phyloP scores from a whole-genome alignment of 345 rosid species.

The Populus nigra region DNA sequence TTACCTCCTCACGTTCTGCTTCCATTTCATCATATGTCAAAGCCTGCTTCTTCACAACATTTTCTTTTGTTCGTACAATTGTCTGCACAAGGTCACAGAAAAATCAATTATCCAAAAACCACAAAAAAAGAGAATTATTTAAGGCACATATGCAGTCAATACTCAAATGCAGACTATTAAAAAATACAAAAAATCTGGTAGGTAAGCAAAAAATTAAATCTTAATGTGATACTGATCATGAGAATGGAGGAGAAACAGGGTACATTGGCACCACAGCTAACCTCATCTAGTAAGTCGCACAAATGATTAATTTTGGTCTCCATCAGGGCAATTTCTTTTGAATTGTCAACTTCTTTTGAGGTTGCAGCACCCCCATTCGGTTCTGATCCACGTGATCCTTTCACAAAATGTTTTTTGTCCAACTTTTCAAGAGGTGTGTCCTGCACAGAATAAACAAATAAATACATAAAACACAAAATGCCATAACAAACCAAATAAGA shows the following conservation, averaged over 20 bases:
- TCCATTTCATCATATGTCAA: slow-evolving; percentile 95
- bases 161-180: slow-evolving; percentile 1
- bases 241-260: neutral
- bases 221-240: neutral
- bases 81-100: slow-evolving; percentile 41
- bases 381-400: slow-evolving; percentile 48
- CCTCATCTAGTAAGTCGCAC: slow-evolving; percentile 74
- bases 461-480: neutral
- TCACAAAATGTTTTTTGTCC: slow-evolving; percentile 90
- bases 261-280: slow-evolving; percentile 24
- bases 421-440: slow-evolving; percentile 70
- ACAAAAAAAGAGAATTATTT: neutral
- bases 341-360: slow-evolving; percentile 41
- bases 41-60: slow-evolving; percentile 92
- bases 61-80: slow-evolving; percentile 68
- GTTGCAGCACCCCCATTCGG: slow-evolving; percentile 52
- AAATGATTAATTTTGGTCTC: slow-evolving; percentile 74
- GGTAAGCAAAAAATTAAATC: neutral
- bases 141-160: neutral
- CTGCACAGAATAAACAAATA: slow-evolving; percentile 41
- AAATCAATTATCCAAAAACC: neutral
- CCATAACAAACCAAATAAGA: neutral
- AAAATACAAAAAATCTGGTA: neutral
- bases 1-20: slow-evolving; percentile 87
- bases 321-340: slow-evolving; percentile 64